Conservation (phyloP, 192 early-diverging fungal genomes). For the Coemansia sp. region DNA sequence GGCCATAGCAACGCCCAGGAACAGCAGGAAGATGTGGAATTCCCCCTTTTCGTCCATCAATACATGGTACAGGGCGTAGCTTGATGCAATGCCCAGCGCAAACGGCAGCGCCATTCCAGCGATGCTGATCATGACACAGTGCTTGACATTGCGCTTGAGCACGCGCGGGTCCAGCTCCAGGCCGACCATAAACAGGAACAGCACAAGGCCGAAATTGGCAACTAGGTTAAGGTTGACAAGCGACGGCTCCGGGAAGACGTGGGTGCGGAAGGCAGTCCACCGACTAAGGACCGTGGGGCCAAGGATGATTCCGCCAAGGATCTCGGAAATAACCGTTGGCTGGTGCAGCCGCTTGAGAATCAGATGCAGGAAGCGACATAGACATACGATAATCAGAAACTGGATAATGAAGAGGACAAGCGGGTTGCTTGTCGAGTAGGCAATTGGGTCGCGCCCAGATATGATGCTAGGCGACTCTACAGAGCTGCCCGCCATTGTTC, state of each 20-base stretch:
- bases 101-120: constrained; percentile 85
- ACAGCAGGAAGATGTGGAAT: constrained; percentile 77
- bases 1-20: constrained; percentile 85
- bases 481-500: constrained; percentile 29
- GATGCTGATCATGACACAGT: constrained; percentile 64
- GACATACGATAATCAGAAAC: constrained; percentile 63
- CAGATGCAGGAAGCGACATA: constrained; percentile 68
- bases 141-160: constrained; percentile 56
- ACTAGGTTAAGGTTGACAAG: constrained; percentile 70
- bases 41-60: constrained; percentile 43
- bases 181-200: constrained; percentile 87
- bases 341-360: constrained; percentile 64
- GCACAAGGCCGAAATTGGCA: constrained; percentile 82
- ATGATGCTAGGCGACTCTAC: constrained; percentile 51
- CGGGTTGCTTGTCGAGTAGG: constrained; percentile 54
- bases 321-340: constrained; percentile 88
- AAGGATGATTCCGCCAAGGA: constrained; percentile 84
- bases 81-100: constrained; percentile 68
- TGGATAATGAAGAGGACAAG: constrained; percentile 75
- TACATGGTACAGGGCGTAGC: constrained; percentile 64
- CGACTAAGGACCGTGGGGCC: constrained; percentile 83
- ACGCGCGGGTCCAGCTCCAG: constrained; percentile 73
- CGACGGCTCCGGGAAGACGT: constrained; percentile 72
- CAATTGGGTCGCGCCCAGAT: constrained; percentile 63
- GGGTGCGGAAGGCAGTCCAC: constrained; percentile 61